Evolutionary conservation across 2,329 filamentous ascomycete genomes (phyloP).

Genomic region (Colletotrichum horii): DNA sequence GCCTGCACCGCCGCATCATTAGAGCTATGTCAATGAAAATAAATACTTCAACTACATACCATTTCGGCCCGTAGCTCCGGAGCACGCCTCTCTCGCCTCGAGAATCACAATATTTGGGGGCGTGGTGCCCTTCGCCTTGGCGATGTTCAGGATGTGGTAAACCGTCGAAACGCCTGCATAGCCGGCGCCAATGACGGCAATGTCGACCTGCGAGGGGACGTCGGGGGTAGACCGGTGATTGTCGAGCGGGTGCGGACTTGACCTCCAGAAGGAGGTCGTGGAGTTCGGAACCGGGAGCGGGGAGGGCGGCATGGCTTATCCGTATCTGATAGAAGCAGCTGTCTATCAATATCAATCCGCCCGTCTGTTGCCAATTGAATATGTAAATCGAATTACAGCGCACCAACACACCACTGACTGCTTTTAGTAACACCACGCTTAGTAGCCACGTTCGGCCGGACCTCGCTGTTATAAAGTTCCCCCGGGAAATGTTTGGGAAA

Average conservation of each 20-base stretch:
- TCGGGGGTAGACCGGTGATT: conserved; percentile 21
- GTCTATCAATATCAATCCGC: too few relatives aligned
- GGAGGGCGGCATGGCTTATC: conserved; percentile 1
- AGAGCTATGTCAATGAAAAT: conserved; percentile 45
- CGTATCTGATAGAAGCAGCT: neutral
- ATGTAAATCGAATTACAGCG: neutral
- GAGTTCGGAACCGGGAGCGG: conserved; percentile 21
- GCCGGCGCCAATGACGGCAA: conserved; percentile 22
- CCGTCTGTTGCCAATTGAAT: neutral
- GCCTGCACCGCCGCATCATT: conserved; percentile 42
- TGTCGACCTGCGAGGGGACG: conserved; percentile 17
- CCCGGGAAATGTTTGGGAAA: neutral
- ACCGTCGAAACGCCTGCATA: conserved; percentile 22
- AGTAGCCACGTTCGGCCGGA: neutral
- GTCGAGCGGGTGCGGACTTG: conserved; percentile 19
- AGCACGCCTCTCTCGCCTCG: conserved; percentile 54
- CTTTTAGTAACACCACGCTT: neutral
- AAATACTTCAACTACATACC: conserved; percentile 42
- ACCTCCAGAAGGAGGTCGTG: conserved; percentile 23
- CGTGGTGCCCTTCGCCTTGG: conserved; percentile 30
- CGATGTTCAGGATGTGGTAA: conserved; percentile 27
- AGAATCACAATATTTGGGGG: conserved; percentile 44
- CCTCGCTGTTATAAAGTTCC: neutral
- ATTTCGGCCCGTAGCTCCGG: conserved; percentile 60
- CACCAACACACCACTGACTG: neutral